Evolutionary conservation across 768 basidiomycete genomes (phyloP).

Genomic region (Lyophyllum semitale): DNA sequence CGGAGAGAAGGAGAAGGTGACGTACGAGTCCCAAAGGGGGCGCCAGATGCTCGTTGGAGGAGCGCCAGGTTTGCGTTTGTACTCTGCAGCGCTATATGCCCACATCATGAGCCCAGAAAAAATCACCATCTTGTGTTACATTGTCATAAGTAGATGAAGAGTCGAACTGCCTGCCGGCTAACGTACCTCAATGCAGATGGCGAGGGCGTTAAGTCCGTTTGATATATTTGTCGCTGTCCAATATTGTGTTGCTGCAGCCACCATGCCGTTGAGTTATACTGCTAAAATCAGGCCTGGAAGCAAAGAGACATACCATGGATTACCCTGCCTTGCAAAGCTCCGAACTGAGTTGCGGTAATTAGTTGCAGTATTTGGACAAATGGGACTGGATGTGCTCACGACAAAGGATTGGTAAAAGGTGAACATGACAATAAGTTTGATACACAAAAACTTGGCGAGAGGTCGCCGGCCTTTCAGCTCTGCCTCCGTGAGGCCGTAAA

Average conservation of each 20-base stretch:
- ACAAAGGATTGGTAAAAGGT: conserved; percentile 87
- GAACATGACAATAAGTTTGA: conserved; percentile 87
- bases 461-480: conserved; percentile 79
- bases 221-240: conserved; percentile 88
- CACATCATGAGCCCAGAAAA: conserved; percentile 80
- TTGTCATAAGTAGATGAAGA: neutral
- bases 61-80: conserved; percentile 43
- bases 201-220: conserved; percentile 79
- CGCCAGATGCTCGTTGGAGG: conserved; percentile 61
- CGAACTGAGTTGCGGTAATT: conserved; percentile 49
- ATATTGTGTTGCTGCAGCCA: conserved; percentile 75
- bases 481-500: conserved; percentile 80
- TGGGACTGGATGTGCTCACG: conserved; percentile 36
- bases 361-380: neutral
- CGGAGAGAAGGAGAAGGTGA: conserved; percentile 26
- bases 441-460: conserved; percentile 81
- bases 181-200: conserved; percentile 79
- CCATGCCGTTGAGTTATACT: too few species aligned
- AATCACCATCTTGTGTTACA: conserved; percentile 69
- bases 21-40: conserved; percentile 71
- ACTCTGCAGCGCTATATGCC: conserved; percentile 78
- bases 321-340: conserved; percentile 62
- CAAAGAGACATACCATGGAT: conserved; percentile 56
- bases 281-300: too few species aligned
- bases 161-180: neutral